A percentile compares a stretch with the other conserved stretches of the same genome.
Conservation (phyloP, 257 asterid species). For the Fraxinus americana region DNA sequence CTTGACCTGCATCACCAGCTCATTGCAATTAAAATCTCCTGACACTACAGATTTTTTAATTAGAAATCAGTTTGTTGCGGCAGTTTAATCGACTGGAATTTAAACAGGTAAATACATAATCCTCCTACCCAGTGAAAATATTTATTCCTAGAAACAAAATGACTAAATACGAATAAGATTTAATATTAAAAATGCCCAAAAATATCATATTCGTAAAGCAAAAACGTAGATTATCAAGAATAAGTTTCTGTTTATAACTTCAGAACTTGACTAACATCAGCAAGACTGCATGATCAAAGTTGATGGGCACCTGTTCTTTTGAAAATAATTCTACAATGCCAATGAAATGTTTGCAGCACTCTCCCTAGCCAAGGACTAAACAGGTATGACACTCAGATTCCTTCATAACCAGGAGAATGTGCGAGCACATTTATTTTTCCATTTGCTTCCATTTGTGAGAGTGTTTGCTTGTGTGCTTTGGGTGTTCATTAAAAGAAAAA, state of each 20-base stretch:
- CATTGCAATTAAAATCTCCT: not conserved
- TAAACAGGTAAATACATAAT: no score
- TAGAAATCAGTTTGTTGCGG: not conserved
- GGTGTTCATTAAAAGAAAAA: not conserved
- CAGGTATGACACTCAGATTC: not conserved
- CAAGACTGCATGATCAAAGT: not conserved
- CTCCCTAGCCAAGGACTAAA: not conserved
- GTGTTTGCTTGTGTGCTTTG: not conserved
- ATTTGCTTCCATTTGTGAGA: not conserved
- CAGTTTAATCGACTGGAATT: not conserved
- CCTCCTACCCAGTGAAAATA: no score
- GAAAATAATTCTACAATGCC: not conserved
- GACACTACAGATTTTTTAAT: not conserved
- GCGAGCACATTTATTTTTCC: not conserved
- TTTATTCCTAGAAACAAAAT: no score
- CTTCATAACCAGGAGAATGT: not conserved
- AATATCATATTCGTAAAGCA: no score
- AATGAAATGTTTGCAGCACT: not conserved
- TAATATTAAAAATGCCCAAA: no score
- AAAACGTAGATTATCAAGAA: no score
- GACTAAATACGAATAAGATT: no score
- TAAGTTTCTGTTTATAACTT: not conserved
- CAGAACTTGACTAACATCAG: not conserved
- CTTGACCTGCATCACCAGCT: slow-evolving; percentile 65
- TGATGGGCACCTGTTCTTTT: not conserved